Base-by-base conservation (phyloP, 495 filamentous ascomycete species). In the Penicillium samsonianum region DNA sequence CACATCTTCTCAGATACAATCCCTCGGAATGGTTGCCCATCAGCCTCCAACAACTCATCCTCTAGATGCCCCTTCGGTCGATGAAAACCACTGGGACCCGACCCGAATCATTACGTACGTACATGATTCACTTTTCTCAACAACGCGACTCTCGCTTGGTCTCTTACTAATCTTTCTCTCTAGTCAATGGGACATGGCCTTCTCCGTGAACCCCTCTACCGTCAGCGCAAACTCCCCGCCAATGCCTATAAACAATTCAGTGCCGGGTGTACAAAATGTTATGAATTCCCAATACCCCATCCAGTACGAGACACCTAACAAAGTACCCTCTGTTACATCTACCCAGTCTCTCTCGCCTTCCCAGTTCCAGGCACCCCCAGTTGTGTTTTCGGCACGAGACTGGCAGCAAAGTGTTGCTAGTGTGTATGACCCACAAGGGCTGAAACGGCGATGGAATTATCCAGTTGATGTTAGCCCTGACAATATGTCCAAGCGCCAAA, bases 401-500 rank as follows among this genome's bases (percentile, higher is more conserved):
- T 98, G 94, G 94, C 92, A 96, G 71, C 90, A 96, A 64, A 91
- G 86, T 43, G 92, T 98, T 62, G 92, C 95, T 14, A 91, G 85
- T 65, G 90, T 93, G 2, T 96, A 88, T 73, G 89, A 92, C 58
- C 77, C 79, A 44, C 86, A 86, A 51, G 86, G 87, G 4, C 67
- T 90, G 30, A 96, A 95, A 71, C 78, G 91, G 38, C 76, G 87
- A 26, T 93, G 90, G 89, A 76, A 78, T 50, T 73, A 76, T 55
- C 70, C 74, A 4, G 63, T 73, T 42, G 75, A 79, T 31, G 33
- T 76, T 31, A 63, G 52, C 30, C 44, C 67, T 9, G 71, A 72
- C 42, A 66, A 63, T 41, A 67, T 61, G 48, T 33, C 52, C 10
- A 78, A 79, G 57, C 73, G 73, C 37, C 67, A 73, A 59, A 65